These are phyloP conservation scores for Infundibulicybe gibba DNA, from an alignment of 768 basidiomycete species.

Conservation along the genomic window DNA sequence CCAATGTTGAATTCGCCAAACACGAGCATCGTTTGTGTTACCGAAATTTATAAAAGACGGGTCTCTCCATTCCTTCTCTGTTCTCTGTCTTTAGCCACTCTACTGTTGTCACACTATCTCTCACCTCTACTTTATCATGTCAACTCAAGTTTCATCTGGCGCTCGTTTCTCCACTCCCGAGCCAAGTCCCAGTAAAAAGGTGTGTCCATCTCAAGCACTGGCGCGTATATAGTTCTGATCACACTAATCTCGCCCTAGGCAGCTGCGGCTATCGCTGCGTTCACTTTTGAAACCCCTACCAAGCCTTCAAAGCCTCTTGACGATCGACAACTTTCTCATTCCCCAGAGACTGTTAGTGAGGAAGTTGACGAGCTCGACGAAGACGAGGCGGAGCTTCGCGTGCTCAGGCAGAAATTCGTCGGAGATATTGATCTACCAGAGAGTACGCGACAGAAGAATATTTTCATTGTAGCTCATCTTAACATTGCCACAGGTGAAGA, in stretches of 20 bases:
- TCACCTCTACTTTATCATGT: too few species aligned
- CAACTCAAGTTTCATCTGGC: too few species aligned
- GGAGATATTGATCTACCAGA: slow-evolving; percentile 69
- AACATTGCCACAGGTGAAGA: slow-evolving; percentile 51
- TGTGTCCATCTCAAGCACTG: too few species aligned
- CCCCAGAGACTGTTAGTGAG: slow-evolving; percentile 12
- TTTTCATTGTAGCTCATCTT: slow-evolving; percentile 1
- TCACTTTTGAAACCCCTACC: slow-evolving; percentile 4
- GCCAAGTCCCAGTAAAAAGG: too few species aligned
- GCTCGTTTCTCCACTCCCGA: too few species aligned
- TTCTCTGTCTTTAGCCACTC: too few species aligned
- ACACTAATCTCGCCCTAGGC: not conserved
- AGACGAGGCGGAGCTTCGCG: slow-evolving; percentile 18
- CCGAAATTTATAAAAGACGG: too few species aligned
- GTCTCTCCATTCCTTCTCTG: too few species aligned
- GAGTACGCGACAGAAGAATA: slow-evolving; percentile 23
- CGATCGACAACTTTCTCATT: slow-evolving; percentile 13
- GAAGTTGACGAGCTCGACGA: slow-evolving; percentile 1
- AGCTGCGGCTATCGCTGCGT: not conserved
- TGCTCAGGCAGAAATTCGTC: slow-evolving; percentile 42
- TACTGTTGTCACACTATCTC: too few species aligned
- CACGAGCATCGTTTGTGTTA: too few species aligned
- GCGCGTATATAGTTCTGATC: too few species aligned
- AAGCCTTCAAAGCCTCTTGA: slow-evolving; percentile 6
- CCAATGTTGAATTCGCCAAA: too few species aligned